Evolutionary conservation across 1,139 yeast species (phyloP), one percentile per base, ranked within the genome.

Genomic region (Geotrichum fermentans): DNA sequence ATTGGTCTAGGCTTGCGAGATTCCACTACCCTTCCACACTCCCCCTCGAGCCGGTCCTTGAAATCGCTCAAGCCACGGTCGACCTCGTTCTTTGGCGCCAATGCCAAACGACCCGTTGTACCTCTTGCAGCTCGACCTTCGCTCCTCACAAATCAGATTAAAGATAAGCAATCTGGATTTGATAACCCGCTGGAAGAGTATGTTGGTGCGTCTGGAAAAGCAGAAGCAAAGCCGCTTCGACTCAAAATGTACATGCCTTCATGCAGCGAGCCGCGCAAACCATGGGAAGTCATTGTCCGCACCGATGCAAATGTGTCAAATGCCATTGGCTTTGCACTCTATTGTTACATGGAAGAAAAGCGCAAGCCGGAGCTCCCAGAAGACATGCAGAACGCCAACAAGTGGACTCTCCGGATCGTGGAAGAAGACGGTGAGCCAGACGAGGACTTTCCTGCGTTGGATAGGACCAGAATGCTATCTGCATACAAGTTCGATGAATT

Each of bases 401-500:
- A 57, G 44, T 72, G 75, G 74, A 71, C 70, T 29, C 55, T 72
- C 46, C 63, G 71, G 14, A 68, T 72, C 24, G 73, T 70, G 2
- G 76, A 72, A 47, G 76, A 72, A 14, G 75, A 72, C 49, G 76
- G 76, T 22, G 73, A 69, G 51, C 72, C 73, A 1, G 76, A 72
- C 50, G 73, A 69, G 34, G 76, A 72, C 52, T 73, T 72, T 50
- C 76, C 76, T 1, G 74, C 76, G 0, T 57, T 72, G 28, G 76
- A 72, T 46, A 58, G 76, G 20, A 61, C 66, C 4, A 54, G 76
- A 21, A 60, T 65, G 18, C 61, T 72, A 8, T 65, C 71, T 10
- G 69, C 72, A 4, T 73, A 69, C 52, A 63, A 71, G 8, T 72
- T 69, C 50, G 75, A 72, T 45, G 76, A 72, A 53, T 70, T 73